Evolutionary conservation across 1,284 basidiomycete species (phyloP).

Genomic region (Tilletiopsis washingtonensis): DNA sequence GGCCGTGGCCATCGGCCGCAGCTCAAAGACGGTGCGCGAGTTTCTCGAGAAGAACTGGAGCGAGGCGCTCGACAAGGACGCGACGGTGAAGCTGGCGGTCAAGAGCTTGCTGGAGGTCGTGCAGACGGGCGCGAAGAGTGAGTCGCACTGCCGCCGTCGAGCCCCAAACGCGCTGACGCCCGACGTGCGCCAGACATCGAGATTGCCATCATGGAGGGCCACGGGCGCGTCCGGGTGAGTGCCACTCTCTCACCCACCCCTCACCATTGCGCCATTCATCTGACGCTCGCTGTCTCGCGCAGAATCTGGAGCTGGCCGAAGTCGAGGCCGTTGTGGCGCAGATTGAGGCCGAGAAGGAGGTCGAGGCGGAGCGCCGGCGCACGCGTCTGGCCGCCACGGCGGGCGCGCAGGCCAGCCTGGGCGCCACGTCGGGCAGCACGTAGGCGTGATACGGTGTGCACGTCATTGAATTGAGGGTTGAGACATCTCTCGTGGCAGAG

Average conservation of each 20-base stretch:
- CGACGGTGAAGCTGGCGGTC: slow-evolving; percentile 87
- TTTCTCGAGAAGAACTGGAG: slow-evolving; percentile 98
- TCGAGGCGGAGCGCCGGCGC: slow-evolving; percentile 43
- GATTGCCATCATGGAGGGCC: slow-evolving; percentile 41
- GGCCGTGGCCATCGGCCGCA: slow-evolving; percentile 95
- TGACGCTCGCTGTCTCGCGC: not conserved
- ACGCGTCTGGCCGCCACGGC: slow-evolving; percentile 44
- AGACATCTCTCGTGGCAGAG: too few relatives aligned
- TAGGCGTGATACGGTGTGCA: too few relatives aligned
- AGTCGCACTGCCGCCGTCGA: not conserved
- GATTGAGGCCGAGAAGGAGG: slow-evolving; percentile 45
- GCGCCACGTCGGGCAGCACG: too few relatives aligned
- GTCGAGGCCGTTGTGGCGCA: slow-evolving; percentile 43
- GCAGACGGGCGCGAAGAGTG: slow-evolving; percentile 91
- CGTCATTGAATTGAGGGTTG: too few relatives aligned
- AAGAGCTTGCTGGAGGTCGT: slow-evolving; percentile 96
- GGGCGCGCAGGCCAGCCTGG: slow-evolving; percentile 39
- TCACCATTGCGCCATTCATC: not conserved
- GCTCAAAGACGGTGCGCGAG: slow-evolving; percentile 95
- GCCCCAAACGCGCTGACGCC: not conserved
- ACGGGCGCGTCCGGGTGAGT: slow-evolving; percentile 32
- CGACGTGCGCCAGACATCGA: slow-evolving; percentile 30
- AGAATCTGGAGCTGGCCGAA: slow-evolving; percentile 37
- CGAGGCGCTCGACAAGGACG: slow-evolving; percentile 77
- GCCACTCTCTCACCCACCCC: not conserved